Base-by-base conservation (phyloP, 352 stramenopile genomes). In the Phytophthora vignae region DNA sequence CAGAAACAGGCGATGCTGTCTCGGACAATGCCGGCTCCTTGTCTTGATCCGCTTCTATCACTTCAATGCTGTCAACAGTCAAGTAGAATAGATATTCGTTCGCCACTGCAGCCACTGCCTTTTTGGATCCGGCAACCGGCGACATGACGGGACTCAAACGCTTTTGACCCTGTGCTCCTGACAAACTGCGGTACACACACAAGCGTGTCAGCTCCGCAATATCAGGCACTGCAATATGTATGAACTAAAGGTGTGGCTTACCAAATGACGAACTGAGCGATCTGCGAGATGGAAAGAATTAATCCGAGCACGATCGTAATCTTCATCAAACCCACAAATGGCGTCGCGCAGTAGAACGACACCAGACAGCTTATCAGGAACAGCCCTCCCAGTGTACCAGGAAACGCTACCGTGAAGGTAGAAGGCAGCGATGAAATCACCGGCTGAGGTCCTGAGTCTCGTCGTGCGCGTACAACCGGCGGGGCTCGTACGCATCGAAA, bases 241-340 rank as follows among this genome's bases (percentile, higher is more conserved):
- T 25, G 22, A 12, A 52, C 57, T 40, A 40, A 40, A 40, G 33
- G 9, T 5, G 3, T 4, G 15, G 0, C 76, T 61, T 79, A 92
- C 85, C 79, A 85, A 38, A 85, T 77, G 25, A 84, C 62, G 65
- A 91, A 90, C 58, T 93, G 87, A 11, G 78, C 64, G 31, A 92
- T 89, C 73, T 93, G 87, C 8, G 89, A 95, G 46, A 94, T 46
- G 0, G 89, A 92, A n/a, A 95, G 70, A 38, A 93, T 60, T 19
- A 91, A 82, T 36, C 89, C 89, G 6, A 96, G 81, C n/a, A 94
- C 79, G 19, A 94, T 93, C 11, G 89, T 96, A 63, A 96, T 83
- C 73, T 96, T 89, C 89, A 95, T 96, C 55, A 96, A 71, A 2
- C 86, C 87, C 71, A 90, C 84, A 55, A 94, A 95, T 27, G 87